Conservation (phyloP, 805 yeast genomes). For the Candida orba region DNA sequence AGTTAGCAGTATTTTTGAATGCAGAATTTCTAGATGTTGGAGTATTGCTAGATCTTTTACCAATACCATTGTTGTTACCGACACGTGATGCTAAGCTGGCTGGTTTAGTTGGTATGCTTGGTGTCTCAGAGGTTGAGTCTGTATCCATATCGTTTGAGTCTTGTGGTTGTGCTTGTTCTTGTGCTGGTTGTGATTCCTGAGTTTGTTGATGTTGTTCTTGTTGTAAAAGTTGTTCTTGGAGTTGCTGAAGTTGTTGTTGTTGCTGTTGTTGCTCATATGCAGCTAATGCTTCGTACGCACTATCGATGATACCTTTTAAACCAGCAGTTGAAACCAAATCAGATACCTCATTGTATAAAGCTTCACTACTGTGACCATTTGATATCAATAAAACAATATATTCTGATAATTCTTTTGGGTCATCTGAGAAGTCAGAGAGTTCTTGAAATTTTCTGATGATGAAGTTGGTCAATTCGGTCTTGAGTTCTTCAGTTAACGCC, state of each 20-base stretch:
- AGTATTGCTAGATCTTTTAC: constrained; percentile 3
- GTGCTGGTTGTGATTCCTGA: not conserved
- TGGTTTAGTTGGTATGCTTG: constrained; percentile 8
- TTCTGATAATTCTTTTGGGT: constrained; percentile 61
- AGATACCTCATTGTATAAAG: constrained; percentile 53
- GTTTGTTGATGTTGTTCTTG: constrained; percentile 1
- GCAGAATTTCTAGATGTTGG: constrained; percentile 16
- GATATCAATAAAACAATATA: constrained; percentile 65
- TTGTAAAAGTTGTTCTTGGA: not conserved
- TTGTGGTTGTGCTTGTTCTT: not conserved
- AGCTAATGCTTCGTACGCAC: constrained; percentile 48
- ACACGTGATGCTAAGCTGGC: constrained; percentile 6
- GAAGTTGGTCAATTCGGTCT: constrained; percentile 35
- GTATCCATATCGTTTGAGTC: constrained; percentile 2
- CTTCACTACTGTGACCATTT: constrained; percentile 55
- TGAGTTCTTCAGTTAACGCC: constrained; percentile 24
- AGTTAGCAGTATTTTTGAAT: constrained; percentile 25
- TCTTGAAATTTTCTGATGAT: constrained; percentile 35
- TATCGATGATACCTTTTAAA: constrained; percentile 47
- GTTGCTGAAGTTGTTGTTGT: constrained; percentile 2
- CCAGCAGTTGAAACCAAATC: constrained; percentile 56
- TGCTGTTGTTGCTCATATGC: constrained; percentile 7
- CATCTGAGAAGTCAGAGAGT: constrained; percentile 39
- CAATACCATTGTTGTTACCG: constrained; percentile 2
- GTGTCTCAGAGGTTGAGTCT: not conserved